These are phyloP conservation scores for Geotrichum fermentans DNA, from an alignment of 1,139 yeast genomes.

Conservation along the genomic window DNA sequence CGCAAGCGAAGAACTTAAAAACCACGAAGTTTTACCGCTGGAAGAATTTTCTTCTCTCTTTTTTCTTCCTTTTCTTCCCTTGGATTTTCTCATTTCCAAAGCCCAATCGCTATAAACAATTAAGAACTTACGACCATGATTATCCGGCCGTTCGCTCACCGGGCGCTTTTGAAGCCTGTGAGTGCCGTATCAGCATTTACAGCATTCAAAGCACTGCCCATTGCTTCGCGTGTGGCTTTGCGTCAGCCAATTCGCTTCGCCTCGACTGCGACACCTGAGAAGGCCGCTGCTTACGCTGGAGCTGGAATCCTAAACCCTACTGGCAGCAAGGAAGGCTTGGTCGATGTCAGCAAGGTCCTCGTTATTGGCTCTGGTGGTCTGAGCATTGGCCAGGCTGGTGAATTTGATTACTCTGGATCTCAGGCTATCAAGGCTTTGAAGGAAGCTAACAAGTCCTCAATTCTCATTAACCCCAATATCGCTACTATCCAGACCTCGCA, in stretches of 20 bases:
- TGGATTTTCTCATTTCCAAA: not conserved
- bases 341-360: constrained; percentile 82
- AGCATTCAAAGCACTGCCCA: not conserved
- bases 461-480: constrained; percentile 92
- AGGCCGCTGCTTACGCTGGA: constrained; percentile 48
- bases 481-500: constrained; percentile 98
- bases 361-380: constrained; percentile 97
- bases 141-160: constrained; percentile 14
- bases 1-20: not conserved
- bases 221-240: not conserved
- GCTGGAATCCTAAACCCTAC: constrained; percentile 50
- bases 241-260: constrained; percentile 7
- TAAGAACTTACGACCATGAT: constrained; percentile 16
- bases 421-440: constrained; percentile 68
- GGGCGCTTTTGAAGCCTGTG: constrained; percentile 7
- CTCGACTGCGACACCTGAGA: constrained; percentile 7
- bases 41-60: not conserved
- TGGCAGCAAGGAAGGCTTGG: constrained; percentile 52
- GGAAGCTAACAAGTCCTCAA: constrained; percentile 95
- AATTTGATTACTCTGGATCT: constrained; percentile 89
- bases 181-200: not conserved
- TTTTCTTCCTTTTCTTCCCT: constrained; percentile 1
- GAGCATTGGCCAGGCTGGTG: constrained; percentile 99
- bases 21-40: not conserved
- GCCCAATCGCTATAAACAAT: too few species aligned